Evolutionary conservation across 116 monocot genomes (phyloP), one percentile per base, ranked within the genome.

Genomic region (Papilionanthe hybrid): DNA sequence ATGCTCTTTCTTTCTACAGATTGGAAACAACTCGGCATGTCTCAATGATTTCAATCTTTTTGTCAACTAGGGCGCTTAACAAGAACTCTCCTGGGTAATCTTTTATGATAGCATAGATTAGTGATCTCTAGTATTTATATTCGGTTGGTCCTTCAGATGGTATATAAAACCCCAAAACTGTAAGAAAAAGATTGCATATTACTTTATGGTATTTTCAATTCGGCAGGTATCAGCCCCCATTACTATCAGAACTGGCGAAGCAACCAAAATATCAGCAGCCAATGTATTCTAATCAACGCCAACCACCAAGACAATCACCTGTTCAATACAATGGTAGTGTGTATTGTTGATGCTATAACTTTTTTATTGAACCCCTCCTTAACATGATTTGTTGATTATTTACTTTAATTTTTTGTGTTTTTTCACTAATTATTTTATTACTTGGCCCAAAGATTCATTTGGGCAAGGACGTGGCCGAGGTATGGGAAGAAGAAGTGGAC

Each of bases 21-120:
- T 72, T 97, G 85, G 92, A 97, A 80, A 91, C 80, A 80, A 94
- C 92, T 48, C 91, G 96, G 19, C 94, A 92, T 91, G 94, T 97
- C 48, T 97, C 96, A 73, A 92, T 97, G 91, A 94, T 97, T 28
- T 94, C 94, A 65, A 94, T 97, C 56, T 79, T 92, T 55, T 79
- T 97, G 58, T 97, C 96, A 20, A 57, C 82, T 1, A 86, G 77
- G 73, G 85, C 86, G 43, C 84, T 92, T 9, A 84, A 92, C 83
- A 90, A 82, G 79, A 84, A 89, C 42, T 88, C 94, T 77, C 91
- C 94, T 65, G 96, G 96, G 96, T 96, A 84, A 65, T 0, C 10
- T 81, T 75, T 71, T n/a, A 65, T 18, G 73, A 43, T 73, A n/a
- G 25, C 13, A 65, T 23, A 22, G 22, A 71, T 71, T 71, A 71